Evolutionary conservation across 257 asterid genomes (phyloP).

Genomic region (Thymus mandschuricus): DNA sequence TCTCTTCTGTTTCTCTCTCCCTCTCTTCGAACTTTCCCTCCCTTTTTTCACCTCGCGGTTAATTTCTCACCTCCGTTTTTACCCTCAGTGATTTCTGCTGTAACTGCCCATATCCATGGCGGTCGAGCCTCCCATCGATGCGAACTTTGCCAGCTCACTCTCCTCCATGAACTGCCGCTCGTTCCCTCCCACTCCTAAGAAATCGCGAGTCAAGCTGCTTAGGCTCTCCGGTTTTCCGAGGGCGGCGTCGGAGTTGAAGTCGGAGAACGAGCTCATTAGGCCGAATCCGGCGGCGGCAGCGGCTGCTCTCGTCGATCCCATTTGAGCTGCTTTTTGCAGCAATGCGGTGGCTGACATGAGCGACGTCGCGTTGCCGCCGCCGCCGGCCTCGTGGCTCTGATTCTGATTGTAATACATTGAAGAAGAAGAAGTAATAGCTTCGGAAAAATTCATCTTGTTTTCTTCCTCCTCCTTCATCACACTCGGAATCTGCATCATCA

Average conservation of each 20-base stretch:
- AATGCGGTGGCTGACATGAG: constrained; percentile 83
- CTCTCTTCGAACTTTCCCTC: neutral
- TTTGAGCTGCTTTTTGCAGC: constrained; percentile 81
- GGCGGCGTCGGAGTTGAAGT: constrained; percentile 17
- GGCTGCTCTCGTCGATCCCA: constrained; percentile 77
- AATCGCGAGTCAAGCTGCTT: constrained; percentile 68
- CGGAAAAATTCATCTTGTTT: constrained; percentile 48
- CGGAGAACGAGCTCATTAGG: constrained; percentile 48
- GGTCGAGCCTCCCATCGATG: constrained; percentile 21
- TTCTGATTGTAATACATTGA: constrained; percentile 48
- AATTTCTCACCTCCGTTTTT: neutral
- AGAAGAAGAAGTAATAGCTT: constrained; percentile 45
- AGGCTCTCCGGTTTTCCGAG: constrained; percentile 38
- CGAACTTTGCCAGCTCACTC: constrained; percentile 56
- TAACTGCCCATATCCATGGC: constrained; percentile 50
- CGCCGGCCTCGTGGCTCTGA: too few relatives aligned
- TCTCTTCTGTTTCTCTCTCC: constrained; percentile 49
- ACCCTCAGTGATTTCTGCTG: constrained; percentile 39
- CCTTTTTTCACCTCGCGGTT: neutral
- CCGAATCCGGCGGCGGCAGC: constrained; percentile 56
- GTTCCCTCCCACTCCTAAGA: constrained; percentile 71
- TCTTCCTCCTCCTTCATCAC: constrained; percentile 70
- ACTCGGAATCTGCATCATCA: constrained; percentile 23
- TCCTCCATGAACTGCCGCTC: constrained; percentile 52
- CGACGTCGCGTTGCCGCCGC: too few relatives aligned